These are phyloP conservation scores for Vaccinium corymbosum DNA, from an alignment of 148 eudicot genomes.

Conservation along the genomic window DNA sequence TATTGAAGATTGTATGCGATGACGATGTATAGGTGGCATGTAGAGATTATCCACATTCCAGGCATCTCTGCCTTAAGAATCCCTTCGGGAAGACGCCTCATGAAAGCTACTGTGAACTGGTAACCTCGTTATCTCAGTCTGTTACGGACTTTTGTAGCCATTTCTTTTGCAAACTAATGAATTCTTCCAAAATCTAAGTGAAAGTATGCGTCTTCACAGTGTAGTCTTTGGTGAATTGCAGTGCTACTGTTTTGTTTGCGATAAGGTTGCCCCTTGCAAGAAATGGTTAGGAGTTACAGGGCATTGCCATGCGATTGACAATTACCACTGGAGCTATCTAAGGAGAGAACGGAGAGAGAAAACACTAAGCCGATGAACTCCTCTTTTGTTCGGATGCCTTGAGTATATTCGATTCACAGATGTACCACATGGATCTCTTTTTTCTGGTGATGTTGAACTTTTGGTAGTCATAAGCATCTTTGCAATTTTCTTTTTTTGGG, in stretches of 20 bases:
- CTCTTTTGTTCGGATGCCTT: background rate
- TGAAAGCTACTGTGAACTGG: slow-evolving; percentile 43
- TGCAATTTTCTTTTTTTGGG: background rate
- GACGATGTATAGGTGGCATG: slow-evolving; percentile 47
- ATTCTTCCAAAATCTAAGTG: too few relatives aligned
- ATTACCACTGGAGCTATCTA: slow-evolving; percentile 9
- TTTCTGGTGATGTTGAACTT: background rate
- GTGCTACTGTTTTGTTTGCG: slow-evolving; percentile 56
- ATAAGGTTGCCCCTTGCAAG: slow-evolving; percentile 41
- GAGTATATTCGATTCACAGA: background rate
- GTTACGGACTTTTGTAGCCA: too few relatives aligned
- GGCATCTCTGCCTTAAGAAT: slow-evolving; percentile 45
- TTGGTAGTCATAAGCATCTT: background rate
- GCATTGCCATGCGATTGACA: slow-evolving; percentile 24
- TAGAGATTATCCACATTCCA: slow-evolving; percentile 69
- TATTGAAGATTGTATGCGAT: background rate
- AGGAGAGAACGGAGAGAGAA: background rate
- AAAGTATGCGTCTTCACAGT: background rate
- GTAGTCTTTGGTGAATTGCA: slow-evolving; percentile 19
- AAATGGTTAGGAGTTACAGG: background rate
- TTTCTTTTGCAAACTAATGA: too few relatives aligned
- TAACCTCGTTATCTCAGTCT: slow-evolving; percentile 17
- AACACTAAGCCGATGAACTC: background rate
- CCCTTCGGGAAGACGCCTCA: slow-evolving; percentile 50
- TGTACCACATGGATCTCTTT: background rate